Percentiles rank a stretch among this genome's conserved stretches.
phyloP scores from a whole-genome alignment of 371 early-diverging fungal species.

The Mucor mucedo region DNA sequence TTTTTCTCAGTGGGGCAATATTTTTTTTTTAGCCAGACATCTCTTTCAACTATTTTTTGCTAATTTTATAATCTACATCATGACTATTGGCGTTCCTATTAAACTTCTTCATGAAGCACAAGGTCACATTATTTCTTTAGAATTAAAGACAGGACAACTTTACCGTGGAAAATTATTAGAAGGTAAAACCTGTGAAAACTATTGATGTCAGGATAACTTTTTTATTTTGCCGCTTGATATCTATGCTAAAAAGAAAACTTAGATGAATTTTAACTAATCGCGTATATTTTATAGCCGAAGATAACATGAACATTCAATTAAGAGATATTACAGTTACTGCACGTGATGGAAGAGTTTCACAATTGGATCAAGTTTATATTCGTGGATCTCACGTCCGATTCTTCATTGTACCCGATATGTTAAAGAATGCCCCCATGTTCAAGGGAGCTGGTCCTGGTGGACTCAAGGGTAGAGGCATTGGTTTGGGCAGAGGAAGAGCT shows the following conservation, averaged over 20 bases:
- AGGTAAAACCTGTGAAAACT: slow-evolving; percentile 47
- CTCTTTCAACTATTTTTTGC: not conserved
- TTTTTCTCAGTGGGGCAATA: not conserved
- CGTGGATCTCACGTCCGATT: slow-evolving; percentile 96
- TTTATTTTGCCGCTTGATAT: not conserved
- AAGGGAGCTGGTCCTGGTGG: slow-evolving; percentile 81
- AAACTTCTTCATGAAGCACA: slow-evolving; percentile 98
- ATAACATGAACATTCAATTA: slow-evolving; percentile 98
- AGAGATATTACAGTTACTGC: slow-evolving; percentile 90
- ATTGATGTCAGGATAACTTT: no score
- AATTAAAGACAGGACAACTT: slow-evolving; percentile 91
- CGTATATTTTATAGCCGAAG: slow-evolving; percentile 75
- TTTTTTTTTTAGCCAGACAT: not conserved
- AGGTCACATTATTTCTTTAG: slow-evolving; percentile 95
- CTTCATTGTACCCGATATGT: slow-evolving; percentile 97
- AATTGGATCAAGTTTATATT: slow-evolving; percentile 95
- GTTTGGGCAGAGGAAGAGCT: slow-evolving; percentile 85
- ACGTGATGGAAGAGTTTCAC: slow-evolving; percentile 88
- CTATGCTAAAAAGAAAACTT: not conserved
- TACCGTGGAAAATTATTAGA: slow-evolving; percentile 95
- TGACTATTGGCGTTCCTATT: slow-evolving; percentile 94
- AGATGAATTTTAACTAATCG: slow-evolving; percentile 7
- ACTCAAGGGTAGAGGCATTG: slow-evolving; percentile 84
- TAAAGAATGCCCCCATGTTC: slow-evolving; percentile 98
- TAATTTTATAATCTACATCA: slow-evolving; percentile 30